These are phyloP conservation scores for Clitopilus hobsonii DNA, from an alignment of 768 basidiomycete species.

Conservation along the genomic window DNA sequence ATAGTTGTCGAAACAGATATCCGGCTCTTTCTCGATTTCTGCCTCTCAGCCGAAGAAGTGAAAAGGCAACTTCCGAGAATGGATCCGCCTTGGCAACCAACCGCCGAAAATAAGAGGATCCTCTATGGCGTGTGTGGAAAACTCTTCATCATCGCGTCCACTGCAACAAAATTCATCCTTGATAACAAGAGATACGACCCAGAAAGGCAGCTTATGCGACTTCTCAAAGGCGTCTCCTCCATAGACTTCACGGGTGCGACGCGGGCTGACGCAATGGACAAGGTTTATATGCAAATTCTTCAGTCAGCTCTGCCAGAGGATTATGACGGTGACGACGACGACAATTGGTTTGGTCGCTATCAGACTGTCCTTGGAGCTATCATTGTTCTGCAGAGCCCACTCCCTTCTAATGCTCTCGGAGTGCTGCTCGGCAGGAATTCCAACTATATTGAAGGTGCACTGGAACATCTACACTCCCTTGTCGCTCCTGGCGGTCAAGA, in stretches of 20 bases:
- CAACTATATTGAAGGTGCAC: neutral
- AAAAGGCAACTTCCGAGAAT: neutral
- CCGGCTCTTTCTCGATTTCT: neutral
- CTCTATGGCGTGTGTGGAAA: neutral
- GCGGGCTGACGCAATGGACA: neutral
- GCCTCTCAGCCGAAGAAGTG: neutral
- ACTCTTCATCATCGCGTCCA: conserved; percentile 2
- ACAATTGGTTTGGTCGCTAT: neutral
- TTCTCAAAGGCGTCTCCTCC: neutral
- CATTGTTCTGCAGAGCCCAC: neutral
- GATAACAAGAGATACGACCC: neutral
- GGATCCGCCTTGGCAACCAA: neutral
- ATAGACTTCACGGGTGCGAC: neutral
- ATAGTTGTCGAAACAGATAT: conserved; percentile 1
- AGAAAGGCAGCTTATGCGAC: neutral
- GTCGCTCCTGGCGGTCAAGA: neutral
- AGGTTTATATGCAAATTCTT: neutral
- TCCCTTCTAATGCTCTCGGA: neutral
- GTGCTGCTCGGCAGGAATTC: neutral
- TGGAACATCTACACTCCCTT: neutral
- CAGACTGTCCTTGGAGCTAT: neutral
- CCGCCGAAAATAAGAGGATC: neutral
- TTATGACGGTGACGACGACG: neutral
- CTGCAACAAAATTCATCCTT: neutral
- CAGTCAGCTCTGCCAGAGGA: neutral